Evolutionary conservation across 2,329 filamentous ascomycete genomes (phyloP).

Genomic region (Hyphodiscus sp.): DNA sequence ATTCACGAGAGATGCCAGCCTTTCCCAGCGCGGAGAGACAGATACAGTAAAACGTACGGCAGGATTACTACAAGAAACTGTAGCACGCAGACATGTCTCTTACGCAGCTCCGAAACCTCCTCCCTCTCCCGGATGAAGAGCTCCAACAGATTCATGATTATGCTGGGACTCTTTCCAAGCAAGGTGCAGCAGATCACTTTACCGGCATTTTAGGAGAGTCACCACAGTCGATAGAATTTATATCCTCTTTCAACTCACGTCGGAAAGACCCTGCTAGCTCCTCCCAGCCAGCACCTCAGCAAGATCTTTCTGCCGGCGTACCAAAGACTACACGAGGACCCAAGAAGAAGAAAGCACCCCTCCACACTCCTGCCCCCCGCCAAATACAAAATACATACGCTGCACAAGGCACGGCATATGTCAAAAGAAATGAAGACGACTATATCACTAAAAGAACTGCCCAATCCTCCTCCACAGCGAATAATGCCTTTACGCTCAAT

Average conservation of each 20-base stretch:
- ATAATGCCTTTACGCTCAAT: conserved; percentile 35
- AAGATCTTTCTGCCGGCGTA: conserved; percentile 26
- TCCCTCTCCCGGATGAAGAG: conserved; percentile 80
- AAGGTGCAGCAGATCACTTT: conserved; percentile 76
- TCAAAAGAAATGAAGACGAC: conserved; percentile 65
- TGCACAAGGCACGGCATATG: conserved; percentile 58
- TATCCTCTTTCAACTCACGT: conserved; percentile 66
- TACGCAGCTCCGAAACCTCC: conserved; percentile 68
- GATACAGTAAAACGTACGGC: background rate
- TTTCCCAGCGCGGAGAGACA: background rate
- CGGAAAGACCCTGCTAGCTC: conserved; percentile 38
- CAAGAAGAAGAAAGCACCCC: conserved; percentile 53
- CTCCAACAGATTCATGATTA: conserved; percentile 82
- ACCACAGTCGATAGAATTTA: conserved; percentile 65
- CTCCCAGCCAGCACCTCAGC: conserved; percentile 3
- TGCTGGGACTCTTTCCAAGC: conserved; percentile 66
- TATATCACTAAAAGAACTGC: conserved; percentile 53
- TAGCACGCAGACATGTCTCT: conserved; percentile 34
- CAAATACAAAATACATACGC: conserved; percentile 57
- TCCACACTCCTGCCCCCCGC: conserved; percentile 60
- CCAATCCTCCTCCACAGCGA: conserved; percentile 28
- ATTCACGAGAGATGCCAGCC: background rate
- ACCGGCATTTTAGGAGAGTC: conserved; percentile 84
- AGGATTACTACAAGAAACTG: background rate
- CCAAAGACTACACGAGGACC: conserved; percentile 43